Conservation (phyloP, 352 stramenopile species). For the Halophytophthora batemanensis region DNA sequence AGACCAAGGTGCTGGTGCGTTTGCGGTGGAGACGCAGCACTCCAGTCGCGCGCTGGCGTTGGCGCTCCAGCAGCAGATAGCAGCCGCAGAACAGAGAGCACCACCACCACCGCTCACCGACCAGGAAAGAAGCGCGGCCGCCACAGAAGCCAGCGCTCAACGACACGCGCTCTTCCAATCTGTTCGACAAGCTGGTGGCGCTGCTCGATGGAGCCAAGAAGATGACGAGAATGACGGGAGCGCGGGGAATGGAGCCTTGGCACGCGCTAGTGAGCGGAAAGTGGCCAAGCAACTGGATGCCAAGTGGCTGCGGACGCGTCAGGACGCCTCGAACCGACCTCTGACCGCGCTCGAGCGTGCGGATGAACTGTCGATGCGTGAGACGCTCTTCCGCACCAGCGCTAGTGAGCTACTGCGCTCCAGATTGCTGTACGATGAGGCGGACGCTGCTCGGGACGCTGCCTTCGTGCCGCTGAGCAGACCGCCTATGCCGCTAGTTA, state of each 20-base stretch:
- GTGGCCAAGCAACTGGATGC: constrained; percentile 66
- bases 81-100: constrained; percentile 9
- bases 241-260: constrained; percentile 22
- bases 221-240: constrained; percentile 8
- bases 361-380: constrained; percentile 47
- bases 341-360: constrained; percentile 39
- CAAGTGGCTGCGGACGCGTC: constrained; percentile 54
- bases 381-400: constrained; percentile 35
- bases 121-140: constrained; percentile 38
- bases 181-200: constrained; percentile 15
- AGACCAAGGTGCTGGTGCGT: neutral
- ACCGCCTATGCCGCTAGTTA: constrained; percentile 21
- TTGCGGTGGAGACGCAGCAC: constrained; percentile 30
- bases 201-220: constrained; percentile 11
- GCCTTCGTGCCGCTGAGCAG: constrained; percentile 21
- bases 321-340: constrained; percentile 50
- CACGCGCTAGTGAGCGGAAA: constrained; percentile 49
- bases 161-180: constrained; percentile 19
- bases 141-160: constrained; percentile 47
- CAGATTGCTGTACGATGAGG: constrained; percentile 43
- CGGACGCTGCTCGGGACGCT: constrained; percentile 17
- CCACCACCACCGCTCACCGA: constrained; percentile 20
- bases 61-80: constrained; percentile 19
- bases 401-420: constrained; percentile 33
- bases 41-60: constrained; percentile 44